Base-by-base conservation (phyloP, 2,329 filamentous ascomycete genomes). In the Hypocrella siamensis region DNA sequence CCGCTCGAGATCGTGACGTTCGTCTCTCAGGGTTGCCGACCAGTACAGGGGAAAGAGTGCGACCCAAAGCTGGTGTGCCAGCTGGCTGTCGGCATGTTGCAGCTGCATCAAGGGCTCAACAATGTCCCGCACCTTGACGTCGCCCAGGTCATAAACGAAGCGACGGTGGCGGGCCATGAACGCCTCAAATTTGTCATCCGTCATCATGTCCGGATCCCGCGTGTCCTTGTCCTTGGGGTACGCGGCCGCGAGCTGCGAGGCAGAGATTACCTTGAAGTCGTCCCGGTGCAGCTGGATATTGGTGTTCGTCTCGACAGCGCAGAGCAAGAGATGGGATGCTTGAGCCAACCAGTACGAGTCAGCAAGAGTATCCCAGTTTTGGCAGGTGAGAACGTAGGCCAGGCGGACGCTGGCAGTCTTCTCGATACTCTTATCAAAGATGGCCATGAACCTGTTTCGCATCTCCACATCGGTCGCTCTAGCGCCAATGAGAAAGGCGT, bases 291-390 rank as follows among this genome's bases (percentile, higher is more conserved):
- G 64, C 42, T 84, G 79, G 19, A 84, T 72, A 11, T 70, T 65
- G n/a, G 70, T 69, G 42, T 80, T 83, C 65, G 83, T 78, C 50
- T 98, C 90, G 26, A 96, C 70, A 6, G 83, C 86, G 12, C 90
- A 86, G 40, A 98, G 73, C 34, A 99, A 72, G 26, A 98, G 65
- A 46, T 98, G 90, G 14, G 85, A 85, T 21, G 92, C 88, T 55
- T 99, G 90, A 26, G 85, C 79, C 31, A 99, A 63, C 92, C 92
- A 99, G 59, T 93, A 99, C 2, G 83, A 93, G 44, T 98, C 90
- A 2, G 75, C 76, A 30, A 99, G 65, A 0, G 83, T 92, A 50
- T 96, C 88, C 90, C 90, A 99, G 45, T 96, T 96, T 51, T 98
- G 92, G 17, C 81, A 79, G 1, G 76, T 77, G 34, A 98, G 70